These are phyloP conservation scores for Millerago galiae DNA, from an alignment of 805 yeast species.

Conservation along the genomic window DNA sequence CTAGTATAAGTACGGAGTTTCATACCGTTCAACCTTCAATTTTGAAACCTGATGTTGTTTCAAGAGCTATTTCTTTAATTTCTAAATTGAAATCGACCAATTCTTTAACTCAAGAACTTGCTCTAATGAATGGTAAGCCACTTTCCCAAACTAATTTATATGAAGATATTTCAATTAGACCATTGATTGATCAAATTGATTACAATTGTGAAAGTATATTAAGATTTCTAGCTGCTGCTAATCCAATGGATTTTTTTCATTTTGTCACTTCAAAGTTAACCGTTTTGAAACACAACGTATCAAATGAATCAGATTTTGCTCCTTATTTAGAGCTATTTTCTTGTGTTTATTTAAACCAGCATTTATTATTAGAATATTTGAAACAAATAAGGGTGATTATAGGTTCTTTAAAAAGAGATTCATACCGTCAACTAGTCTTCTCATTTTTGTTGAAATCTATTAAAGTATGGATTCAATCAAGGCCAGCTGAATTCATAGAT, in stretches of 20 bases:
- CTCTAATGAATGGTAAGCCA: conserved; percentile 23
- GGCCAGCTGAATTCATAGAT: conserved; percentile 39
- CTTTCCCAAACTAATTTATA: conserved; percentile 11
- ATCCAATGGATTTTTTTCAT: conserved; percentile 36
- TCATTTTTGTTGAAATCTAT: conserved; percentile 41
- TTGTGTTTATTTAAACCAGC: conserved; percentile 34
- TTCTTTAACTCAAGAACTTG: conserved; percentile 26
- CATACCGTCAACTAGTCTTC: conserved; percentile 40
- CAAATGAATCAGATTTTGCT: conserved; percentile 32
- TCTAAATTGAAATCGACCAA: conserved; percentile 28
- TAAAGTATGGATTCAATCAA: conserved; percentile 42
- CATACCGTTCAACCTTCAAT: conserved; percentile 29
- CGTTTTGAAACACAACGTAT: conserved; percentile 29
- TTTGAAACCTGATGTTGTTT: conserved; percentile 23
- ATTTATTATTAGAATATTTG: conserved; percentile 31
- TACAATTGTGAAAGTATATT: conserved; percentile 33
- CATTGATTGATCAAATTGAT: conserved; percentile 30
- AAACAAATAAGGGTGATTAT: conserved; percentile 33
- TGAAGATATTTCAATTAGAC: conserved; percentile 17
- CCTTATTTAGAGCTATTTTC: conserved; percentile 42
- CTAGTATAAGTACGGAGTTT: conserved; percentile 27
- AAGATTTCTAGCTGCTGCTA: conserved; percentile 44
- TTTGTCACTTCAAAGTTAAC: conserved; percentile 27
- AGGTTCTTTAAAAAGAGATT: conserved; percentile 32
- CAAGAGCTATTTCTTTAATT: conserved; percentile 23